Evolutionary conservation across 2,329 filamentous ascomycete genomes (phyloP).

Genomic region (Cladosporium sp.): DNA sequence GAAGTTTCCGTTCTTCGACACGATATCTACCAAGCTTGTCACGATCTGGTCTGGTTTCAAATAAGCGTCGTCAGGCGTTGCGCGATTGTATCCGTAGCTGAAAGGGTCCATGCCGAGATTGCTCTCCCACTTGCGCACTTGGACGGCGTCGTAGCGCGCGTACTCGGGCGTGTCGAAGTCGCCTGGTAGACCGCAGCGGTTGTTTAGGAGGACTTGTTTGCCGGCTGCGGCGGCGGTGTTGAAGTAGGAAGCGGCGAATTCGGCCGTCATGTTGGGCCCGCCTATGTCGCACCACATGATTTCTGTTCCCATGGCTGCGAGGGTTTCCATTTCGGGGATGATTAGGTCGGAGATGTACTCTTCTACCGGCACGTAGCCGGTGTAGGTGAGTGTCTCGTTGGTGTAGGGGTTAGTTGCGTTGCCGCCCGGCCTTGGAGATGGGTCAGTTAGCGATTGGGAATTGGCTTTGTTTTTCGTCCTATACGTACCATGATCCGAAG

Average conservation of each 20-base stretch:
- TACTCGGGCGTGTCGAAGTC: conserved; percentile 62
- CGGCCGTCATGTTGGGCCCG: conserved; percentile 39
- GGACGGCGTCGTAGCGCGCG: conserved; percentile 44
- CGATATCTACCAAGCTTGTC: conserved; percentile 47
- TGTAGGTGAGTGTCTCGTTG: conserved; percentile 39
- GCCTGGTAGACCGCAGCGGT: conserved; percentile 51
- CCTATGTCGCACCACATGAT: conserved; percentile 48
- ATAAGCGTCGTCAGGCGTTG: conserved; percentile 46
- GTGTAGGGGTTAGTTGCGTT: conserved; percentile 43
- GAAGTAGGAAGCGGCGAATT: conserved; percentile 41
- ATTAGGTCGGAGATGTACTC: conserved; percentile 41
- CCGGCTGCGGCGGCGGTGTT: conserved; percentile 36
- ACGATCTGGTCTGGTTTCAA: conserved; percentile 50
- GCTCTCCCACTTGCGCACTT: conserved; percentile 55
- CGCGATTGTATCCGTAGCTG: conserved; percentile 56
- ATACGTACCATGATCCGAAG: conserved; percentile 32
- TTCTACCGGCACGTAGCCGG: conserved; percentile 38
- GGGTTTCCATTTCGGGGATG: conserved; percentile 41
- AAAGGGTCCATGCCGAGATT: conserved; percentile 58
- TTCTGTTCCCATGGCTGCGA: conserved; percentile 40
- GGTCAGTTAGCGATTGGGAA: background rate
- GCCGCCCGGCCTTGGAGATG: conserved; percentile 32
- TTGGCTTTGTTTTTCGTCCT: background rate
- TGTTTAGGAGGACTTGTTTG: conserved; percentile 52
- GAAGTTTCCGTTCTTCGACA: conserved; percentile 54